phyloP scores from a whole-genome alignment of 306 rosid species.

The Trichosanthes truncata region DNA sequence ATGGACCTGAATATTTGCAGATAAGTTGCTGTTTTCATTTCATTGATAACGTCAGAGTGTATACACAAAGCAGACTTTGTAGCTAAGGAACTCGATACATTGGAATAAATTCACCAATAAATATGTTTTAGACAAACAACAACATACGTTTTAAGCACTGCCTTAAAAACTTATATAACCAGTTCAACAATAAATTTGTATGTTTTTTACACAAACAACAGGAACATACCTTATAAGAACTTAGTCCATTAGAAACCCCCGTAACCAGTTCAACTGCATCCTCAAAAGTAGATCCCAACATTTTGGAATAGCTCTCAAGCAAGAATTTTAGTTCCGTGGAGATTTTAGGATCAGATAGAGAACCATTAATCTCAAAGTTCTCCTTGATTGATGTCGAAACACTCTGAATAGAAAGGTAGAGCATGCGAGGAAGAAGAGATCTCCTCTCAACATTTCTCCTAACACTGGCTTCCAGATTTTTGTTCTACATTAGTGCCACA shows the following conservation, averaged over 20 bases:
- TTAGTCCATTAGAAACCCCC: slow-evolving; percentile 36
- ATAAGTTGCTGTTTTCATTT: neutral
- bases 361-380: slow-evolving; percentile 55
- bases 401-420: slow-evolving; percentile 72
- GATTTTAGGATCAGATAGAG: slow-evolving; percentile 35
- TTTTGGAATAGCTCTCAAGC: slow-evolving; percentile 67
- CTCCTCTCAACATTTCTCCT: slow-evolving; percentile 68
- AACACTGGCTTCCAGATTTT: slow-evolving; percentile 47
- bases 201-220: neutral
- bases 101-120: neutral
- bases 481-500: slow-evolving; percentile 36
- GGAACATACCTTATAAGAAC: slow-evolving; percentile 51
- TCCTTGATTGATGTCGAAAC: slow-evolving; percentile 66
- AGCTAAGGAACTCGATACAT: neutral
- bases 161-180: slow-evolving; percentile 34
- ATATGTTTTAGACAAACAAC: neutral
- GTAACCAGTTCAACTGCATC: slow-evolving; percentile 56
- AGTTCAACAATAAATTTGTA: slow-evolving; percentile 19
- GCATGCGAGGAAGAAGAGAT: slow-evolving; percentile 88
- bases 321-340: slow-evolving; percentile 59
- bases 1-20: neutral
- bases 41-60: neutral
- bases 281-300: slow-evolving; percentile 52
- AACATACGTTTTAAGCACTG: slow-evolving; percentile 46
- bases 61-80: neutral